Base-by-base conservation (phyloP, 2,329 filamentous ascomycete species). In the Didymella sp. region DNA sequence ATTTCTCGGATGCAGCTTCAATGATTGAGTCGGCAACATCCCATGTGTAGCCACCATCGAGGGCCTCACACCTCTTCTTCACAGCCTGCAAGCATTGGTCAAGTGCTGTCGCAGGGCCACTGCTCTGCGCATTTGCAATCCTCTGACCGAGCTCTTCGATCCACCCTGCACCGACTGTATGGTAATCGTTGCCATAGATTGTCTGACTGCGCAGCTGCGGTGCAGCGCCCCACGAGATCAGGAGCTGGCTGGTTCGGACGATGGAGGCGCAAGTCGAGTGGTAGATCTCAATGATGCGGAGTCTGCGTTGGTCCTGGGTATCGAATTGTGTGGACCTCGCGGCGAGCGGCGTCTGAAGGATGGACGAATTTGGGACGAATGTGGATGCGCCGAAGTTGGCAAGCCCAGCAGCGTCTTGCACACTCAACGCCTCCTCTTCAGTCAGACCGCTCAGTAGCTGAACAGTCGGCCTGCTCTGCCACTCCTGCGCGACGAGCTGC, bases 401-500 rank as follows among this genome's bases (percentile, higher is more conserved):
- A 25, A 86, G 81, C 19, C 89, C 89, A 12, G 89, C 85, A 15
- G 89, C 89, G 67, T 90, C 89, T 68, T 90, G 87, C 42, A 96
- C 78, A 68, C 91, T 92, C 53, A 87, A 83, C 15, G 87, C 81
- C 79, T 96, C 91, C 66, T 95, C 91, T 43, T 88, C 87, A 0
- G 91, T 92, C 54, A 94, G 85, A 1, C 87, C 86, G 13, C 84
- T 85, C 38, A 87, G 81, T 1, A 97, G 83, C 66, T 92, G 88
- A 42, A 83, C 82, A n/a, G 86, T 82, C n/a, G 92, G 81, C 31
- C 92, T 86, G 62, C 85, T 85, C 77, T 98, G 94, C 82, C 89
- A 90, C 81, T 98, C 95, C 42, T 95, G 78, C 6, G 96, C 80
- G 2, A 88, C 88, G 40, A 96, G 82, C 58, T 95, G 86, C 68